A percentile compares a stretch with the other conserved stretches of the same genome.
Conservation (phyloP, 495 filamentous ascomycete species). For the Podospora conica region DNA sequence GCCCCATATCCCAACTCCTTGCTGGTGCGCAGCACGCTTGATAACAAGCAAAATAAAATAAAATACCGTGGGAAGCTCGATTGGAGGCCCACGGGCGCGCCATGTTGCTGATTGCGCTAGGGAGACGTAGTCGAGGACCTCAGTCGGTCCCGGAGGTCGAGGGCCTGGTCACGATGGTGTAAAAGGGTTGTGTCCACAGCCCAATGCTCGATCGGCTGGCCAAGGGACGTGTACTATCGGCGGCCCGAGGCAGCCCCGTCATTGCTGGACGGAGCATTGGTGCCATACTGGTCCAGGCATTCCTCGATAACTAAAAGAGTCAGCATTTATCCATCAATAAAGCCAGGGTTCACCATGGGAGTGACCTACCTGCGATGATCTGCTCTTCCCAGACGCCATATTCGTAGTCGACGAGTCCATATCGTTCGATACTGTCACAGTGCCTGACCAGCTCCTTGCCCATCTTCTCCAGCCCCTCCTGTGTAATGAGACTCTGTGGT, state of each 20-base stretch:
- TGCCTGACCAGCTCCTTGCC: conserved; percentile 72
- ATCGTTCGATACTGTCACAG: conserved; percentile 78
- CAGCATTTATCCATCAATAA: neutral
- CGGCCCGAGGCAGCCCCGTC: conserved; percentile 14
- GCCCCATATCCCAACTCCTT: neutral
- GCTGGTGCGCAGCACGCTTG: neutral
- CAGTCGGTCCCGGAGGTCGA: neutral
- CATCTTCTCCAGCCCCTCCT: conserved; percentile 68
- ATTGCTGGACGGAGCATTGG: conserved; percentile 27
- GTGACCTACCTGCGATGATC: conserved; percentile 71
- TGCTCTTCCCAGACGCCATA: conserved; percentile 95
- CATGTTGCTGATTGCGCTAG: neutral
- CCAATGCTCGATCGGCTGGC: neutral
- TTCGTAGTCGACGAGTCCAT: conserved; percentile 93
- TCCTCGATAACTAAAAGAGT: conserved; percentile 51
- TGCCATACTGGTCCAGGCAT: conserved; percentile 56
- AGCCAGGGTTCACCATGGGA: neutral
- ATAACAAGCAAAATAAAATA: neutral
- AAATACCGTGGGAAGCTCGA: neutral
- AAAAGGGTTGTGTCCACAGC: neutral
- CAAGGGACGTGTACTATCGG: conserved; percentile 1
- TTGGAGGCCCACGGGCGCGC: neutral
- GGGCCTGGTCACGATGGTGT: neutral
- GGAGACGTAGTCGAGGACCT: neutral
- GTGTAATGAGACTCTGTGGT: conserved; percentile 58